Percentiles rank a stretch among this genome's conserved stretches.
Evolutionary conservation across 192 early-diverging fungal genomes (phyloP).

Genomic region (Kappamyces sp.): DNA sequence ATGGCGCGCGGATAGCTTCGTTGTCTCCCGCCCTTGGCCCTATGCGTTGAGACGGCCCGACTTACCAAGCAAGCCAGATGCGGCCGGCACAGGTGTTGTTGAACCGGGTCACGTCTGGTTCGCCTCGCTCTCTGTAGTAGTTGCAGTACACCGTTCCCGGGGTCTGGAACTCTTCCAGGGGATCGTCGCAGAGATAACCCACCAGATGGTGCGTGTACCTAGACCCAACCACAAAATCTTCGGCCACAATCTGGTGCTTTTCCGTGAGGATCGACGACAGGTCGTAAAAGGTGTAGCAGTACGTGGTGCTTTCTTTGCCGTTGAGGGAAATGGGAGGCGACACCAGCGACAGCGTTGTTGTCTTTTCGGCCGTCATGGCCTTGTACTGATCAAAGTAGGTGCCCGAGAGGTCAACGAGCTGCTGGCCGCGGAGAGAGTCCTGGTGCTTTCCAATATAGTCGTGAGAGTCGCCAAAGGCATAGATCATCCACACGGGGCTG

Average conservation of each 20-base stretch:
- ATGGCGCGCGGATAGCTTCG: slow-evolving; percentile 1
- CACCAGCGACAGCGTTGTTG: background rate
- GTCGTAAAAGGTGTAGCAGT: slow-evolving; percentile 13
- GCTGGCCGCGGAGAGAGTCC: background rate
- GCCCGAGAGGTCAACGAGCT: slow-evolving; percentile 4
- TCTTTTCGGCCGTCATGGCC: background rate
- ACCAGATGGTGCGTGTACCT: slow-evolving; percentile 13
- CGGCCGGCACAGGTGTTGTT: background rate
- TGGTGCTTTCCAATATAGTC: background rate
- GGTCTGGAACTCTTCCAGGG: slow-evolving; percentile 6
- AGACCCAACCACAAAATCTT: background rate
- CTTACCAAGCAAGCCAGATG: background rate
- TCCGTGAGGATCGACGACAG: background rate
- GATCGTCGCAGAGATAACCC: slow-evolving; percentile 10
- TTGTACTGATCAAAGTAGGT: slow-evolving; percentile 6
- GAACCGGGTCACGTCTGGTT: background rate
- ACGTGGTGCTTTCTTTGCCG: slow-evolving; percentile 5
- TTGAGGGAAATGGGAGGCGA: background rate
- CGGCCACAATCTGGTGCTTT: slow-evolving; percentile 13
- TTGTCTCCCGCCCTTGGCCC: slow-evolving; percentile 6
- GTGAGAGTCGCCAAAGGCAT: slow-evolving; percentile 3
- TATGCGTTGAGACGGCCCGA: too few relatives aligned
- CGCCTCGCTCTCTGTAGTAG: background rate
- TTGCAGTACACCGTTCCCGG: slow-evolving; percentile 8
- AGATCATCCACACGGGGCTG: slow-evolving; percentile 9